phyloP scores from a whole-genome alignment of 495 filamentous ascomycete genomes.

The Podospora sp. region DNA sequence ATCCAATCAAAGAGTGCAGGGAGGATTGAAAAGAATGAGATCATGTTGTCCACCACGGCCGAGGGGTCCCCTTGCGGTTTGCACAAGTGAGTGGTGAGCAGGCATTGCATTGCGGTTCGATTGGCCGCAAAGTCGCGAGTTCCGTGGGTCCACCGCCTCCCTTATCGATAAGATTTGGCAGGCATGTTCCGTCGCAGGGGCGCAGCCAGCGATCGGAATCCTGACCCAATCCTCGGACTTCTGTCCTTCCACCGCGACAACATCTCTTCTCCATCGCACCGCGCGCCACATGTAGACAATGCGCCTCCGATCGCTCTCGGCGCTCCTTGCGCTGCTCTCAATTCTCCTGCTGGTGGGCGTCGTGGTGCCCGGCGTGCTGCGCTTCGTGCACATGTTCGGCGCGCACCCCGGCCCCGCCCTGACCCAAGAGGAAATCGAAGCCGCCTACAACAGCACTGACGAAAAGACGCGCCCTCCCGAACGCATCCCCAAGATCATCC shows the following conservation, averaged over 20 bases:
- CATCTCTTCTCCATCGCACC: neutral
- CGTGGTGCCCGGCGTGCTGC: conserved; percentile 14
- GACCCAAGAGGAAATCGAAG: conserved; percentile 11
- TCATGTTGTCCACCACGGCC: too few species aligned
- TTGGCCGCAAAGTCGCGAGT: too few species aligned
- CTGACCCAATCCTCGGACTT: neutral
- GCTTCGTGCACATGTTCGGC: conserved; percentile 16
- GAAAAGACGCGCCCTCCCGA: conserved; percentile 7
- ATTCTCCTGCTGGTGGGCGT: neutral
- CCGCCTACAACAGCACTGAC: conserved; percentile 5
- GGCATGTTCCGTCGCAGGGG: too few species aligned
- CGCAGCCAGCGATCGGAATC: neutral
- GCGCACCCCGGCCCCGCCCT: conserved; percentile 9
- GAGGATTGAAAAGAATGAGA: too few species aligned
- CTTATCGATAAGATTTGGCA: too few species aligned
- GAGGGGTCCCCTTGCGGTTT: too few species aligned
- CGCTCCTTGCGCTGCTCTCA: neutral
- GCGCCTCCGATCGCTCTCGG: conserved; percentile 9
- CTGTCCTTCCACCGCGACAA: neutral
- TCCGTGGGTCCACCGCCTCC: too few species aligned
- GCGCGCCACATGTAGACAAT: conserved; percentile 4
- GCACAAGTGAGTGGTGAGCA: too few species aligned
- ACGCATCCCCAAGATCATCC: conserved; percentile 81
- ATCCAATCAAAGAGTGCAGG: too few species aligned
- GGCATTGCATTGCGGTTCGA: too few species aligned